Percentiles rank a stretch among this genome's conserved stretches.
phyloP scores from a whole-genome alignment of 2,329 filamentous ascomycete species.

The Xylariaceae sp. region DNA sequence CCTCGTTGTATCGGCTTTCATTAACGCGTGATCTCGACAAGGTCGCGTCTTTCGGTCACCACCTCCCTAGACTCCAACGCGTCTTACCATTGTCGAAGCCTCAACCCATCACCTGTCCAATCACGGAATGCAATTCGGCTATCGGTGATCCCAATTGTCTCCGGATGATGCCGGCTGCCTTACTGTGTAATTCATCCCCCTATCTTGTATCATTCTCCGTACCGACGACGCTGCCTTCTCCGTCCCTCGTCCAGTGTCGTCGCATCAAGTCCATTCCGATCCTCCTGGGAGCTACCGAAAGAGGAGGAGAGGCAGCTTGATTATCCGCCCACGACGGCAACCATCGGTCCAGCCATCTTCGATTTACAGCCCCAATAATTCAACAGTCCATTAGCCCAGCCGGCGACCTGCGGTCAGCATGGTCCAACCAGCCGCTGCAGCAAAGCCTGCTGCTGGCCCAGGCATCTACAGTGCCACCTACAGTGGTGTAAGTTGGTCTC shows the following conservation, averaged over 20 bases:
- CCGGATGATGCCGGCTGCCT: not conserved
- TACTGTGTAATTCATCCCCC: not conserved
- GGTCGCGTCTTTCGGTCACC: not conserved
- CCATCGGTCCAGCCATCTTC: too few relatives aligned
- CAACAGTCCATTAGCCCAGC: too few relatives aligned
- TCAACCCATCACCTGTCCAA: not conserved
- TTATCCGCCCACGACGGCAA: too few relatives aligned
- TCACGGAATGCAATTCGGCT: not conserved
- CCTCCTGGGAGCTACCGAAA: too few relatives aligned
- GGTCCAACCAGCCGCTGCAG: conserved; percentile 15
- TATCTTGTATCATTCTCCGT: not conserved
- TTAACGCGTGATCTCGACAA: not conserved
- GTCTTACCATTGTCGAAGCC: not conserved
- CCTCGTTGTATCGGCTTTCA: not conserved
- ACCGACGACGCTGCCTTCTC: not conserved
- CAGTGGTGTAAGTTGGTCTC: conserved; percentile 53
- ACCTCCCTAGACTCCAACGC: not conserved
- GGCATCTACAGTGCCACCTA: conserved; percentile 65
- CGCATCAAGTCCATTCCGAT: not conserved
- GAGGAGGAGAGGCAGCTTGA: too few relatives aligned
- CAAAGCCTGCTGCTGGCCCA: conserved; percentile 38
- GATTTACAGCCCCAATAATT: too few relatives aligned
- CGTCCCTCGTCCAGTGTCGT: not conserved
- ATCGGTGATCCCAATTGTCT: not conserved
- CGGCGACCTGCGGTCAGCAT: conserved; percentile 2